phyloP scores from a whole-genome alignment of 1,284 basidiomycete genomes.

The Uromyces viciae-fabae region DNA sequence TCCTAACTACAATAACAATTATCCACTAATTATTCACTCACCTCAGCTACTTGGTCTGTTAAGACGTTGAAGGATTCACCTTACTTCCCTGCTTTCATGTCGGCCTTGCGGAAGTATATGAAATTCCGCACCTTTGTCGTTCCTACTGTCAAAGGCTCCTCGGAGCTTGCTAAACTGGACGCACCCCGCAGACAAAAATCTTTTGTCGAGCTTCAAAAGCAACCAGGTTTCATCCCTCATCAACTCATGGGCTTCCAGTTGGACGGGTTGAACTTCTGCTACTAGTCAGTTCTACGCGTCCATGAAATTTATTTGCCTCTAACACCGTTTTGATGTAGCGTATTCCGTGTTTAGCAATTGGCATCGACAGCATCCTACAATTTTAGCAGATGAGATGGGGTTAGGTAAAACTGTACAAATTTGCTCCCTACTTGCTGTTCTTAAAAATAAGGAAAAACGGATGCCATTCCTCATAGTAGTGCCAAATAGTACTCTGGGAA shows the following conservation, averaged over 20 bases:
- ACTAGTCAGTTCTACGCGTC: conserved; percentile 5
- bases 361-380: conserved; percentile 80
- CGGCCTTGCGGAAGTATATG: conserved; percentile 67
- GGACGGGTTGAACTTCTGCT: conserved; percentile 23
- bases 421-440: conserved; percentile 74
- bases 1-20: background rate
- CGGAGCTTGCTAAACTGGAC: conserved; percentile 53
- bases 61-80: conserved; percentile 58
- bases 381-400: conserved; percentile 97
- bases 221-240: conserved; percentile 57
- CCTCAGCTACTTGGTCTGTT: conserved; percentile 70
- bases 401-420: conserved; percentile 93
- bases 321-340: background rate
- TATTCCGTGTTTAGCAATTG: conserved; percentile 63
- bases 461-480: conserved; percentile 84
- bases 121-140: conserved; percentile 65
- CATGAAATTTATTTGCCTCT: background rate
- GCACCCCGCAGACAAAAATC: conserved; percentile 48
- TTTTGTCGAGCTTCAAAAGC: conserved; percentile 54
- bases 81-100: conserved; percentile 64
- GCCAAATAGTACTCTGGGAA: conserved; percentile 87
- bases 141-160: conserved; percentile 57
- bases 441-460: conserved; percentile 64
- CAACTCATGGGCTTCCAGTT: conserved; percentile 54
- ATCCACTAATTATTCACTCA: conserved; percentile 35